phyloP scores from a whole-genome alignment of 345 rosid species.

The Populus davidiana region DNA sequence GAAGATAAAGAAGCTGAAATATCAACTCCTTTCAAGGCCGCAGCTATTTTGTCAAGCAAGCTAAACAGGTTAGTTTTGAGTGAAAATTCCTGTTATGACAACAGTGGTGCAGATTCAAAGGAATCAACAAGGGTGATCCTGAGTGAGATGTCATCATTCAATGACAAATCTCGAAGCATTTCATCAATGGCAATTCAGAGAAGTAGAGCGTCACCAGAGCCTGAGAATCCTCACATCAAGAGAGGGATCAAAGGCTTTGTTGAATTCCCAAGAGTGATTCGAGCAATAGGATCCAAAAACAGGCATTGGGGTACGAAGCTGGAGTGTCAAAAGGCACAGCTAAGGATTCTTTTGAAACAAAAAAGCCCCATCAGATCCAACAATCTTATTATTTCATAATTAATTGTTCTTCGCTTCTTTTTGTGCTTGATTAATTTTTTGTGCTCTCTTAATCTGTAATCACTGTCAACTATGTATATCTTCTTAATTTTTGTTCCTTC shows the following conservation, averaged over 20 bases:
- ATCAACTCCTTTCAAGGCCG: constrained; percentile 22
- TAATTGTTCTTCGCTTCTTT: not conserved
- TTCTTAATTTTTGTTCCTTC: constrained; percentile 18
- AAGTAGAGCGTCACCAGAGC: constrained; percentile 39
- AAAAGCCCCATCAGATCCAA: constrained; percentile 47
- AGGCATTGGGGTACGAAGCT: constrained; percentile 77
- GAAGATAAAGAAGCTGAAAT: constrained; percentile 23
- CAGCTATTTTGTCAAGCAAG: constrained; percentile 28
- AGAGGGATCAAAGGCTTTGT: constrained; percentile 87
- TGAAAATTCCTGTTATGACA: constrained; percentile 20
- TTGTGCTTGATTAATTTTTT: constrained; percentile 4
- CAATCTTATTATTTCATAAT: constrained; percentile 32
- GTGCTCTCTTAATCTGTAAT: constrained; percentile 1
- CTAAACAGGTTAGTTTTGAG: constrained; percentile 26
- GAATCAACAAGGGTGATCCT: constrained; percentile 15
- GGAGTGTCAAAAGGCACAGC: constrained; percentile 79
- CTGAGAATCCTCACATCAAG: constrained; percentile 82
- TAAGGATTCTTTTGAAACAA: constrained; percentile 69
- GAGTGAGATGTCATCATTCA: constrained; percentile 16
- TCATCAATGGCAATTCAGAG: constrained; percentile 28
- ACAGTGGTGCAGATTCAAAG: constrained; percentile 11
- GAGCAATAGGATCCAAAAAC: constrained; percentile 62
- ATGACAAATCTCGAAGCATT: constrained; percentile 15
- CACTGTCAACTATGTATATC: not conserved
- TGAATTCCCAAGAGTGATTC: constrained; percentile 70